These are phyloP conservation scores for Candida mattraensis DNA, from an alignment of 805 yeast species.

Conservation along the genomic window DNA sequence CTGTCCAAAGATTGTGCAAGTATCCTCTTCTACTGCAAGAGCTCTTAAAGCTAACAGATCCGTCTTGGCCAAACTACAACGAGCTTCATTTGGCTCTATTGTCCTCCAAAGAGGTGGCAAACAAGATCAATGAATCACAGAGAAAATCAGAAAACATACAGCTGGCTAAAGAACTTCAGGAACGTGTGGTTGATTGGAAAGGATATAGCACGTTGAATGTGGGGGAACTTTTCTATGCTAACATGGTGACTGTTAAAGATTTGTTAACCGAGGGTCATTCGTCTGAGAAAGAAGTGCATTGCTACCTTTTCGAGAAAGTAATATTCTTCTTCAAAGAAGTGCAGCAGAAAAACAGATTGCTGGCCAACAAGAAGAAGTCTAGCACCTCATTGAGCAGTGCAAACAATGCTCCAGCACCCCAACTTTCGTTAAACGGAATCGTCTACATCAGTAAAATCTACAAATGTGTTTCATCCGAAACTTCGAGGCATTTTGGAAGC, in stretches of 20 bases:
- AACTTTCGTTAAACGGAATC: conserved; percentile 31
- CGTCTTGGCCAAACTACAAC: conserved; percentile 50
- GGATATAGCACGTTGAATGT: conserved; percentile 77
- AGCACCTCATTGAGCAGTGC: conserved; percentile 36
- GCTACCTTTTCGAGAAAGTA: conserved; percentile 77
- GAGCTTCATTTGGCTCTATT: conserved; percentile 72
- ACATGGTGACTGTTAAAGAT: conserved; percentile 67
- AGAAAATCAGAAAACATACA: conserved; percentile 85
- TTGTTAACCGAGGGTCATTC: conserved; percentile 49
- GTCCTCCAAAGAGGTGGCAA: conserved; percentile 80
- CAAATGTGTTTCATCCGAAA: conserved; percentile 31
- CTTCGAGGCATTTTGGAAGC: conserved; percentile 30
- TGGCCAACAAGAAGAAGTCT: conserved; percentile 49
- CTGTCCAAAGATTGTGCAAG: conserved; percentile 94
- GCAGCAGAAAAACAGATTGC: conserved; percentile 48
- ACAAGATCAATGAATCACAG: conserved; percentile 89
- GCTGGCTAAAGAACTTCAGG: conserved; percentile 63
- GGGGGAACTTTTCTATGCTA: conserved; percentile 82
- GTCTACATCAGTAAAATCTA: conserved; percentile 31
- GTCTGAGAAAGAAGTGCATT: conserved; percentile 82
- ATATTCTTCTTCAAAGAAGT: conserved; percentile 64
- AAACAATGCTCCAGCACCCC: conserved; percentile 13
- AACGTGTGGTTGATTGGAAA: conserved; percentile 86
- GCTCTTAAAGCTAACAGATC: conserved; percentile 63
- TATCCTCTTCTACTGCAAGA: conserved; percentile 84